These are phyloP conservation scores for Pyropia haitanensis DNA, from an alignment of 23 red algal genomes.

Conservation along the genomic window DNA sequence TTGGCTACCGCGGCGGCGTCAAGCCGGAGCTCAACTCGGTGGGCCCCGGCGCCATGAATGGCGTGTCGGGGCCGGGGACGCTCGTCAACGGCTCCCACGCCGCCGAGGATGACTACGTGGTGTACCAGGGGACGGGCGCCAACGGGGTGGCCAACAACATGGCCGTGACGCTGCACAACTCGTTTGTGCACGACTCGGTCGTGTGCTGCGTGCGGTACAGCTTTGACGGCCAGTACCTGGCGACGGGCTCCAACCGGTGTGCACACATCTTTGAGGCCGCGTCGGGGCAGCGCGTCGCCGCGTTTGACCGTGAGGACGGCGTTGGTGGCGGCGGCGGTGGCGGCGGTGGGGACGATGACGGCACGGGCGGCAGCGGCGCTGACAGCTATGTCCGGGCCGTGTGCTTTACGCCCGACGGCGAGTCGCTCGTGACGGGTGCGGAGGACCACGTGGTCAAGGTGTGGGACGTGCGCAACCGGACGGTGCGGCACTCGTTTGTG, in stretches of 20 bases:
- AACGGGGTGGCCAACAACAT: conserved; percentile 41
- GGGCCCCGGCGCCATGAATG: background rate
- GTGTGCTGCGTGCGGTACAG: conserved; percentile 94
- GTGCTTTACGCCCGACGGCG: conserved; percentile 86
- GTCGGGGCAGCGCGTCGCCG: conserved; percentile 51
- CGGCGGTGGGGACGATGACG: conserved; percentile 8
- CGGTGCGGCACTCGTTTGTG: conserved; percentile 48
- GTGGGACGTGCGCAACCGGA: conserved; percentile 75
- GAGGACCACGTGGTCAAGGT: conserved; percentile 90
- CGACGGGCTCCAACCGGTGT: conserved; percentile 67
- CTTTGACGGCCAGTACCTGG: conserved; percentile 67
- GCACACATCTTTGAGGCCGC: conserved; percentile 74
- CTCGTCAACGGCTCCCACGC: background rate
- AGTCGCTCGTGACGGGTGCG: conserved; percentile 70
- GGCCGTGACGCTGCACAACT: conserved; percentile 47
- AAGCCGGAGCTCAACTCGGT: background rate
- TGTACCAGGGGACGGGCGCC: conserved; percentile 11
- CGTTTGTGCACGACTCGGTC: conserved; percentile 53
- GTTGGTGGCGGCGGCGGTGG: conserved; percentile 7
- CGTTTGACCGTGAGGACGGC: conserved; percentile 17
- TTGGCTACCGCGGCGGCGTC: background rate
- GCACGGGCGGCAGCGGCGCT: background rate
- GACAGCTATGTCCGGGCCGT: conserved; percentile 81
- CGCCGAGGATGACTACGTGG: conserved; percentile 39
- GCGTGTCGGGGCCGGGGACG: background rate